These are phyloP conservation scores for Penicillium sp. DNA, from an alignment of 2,329 filamentous ascomycete species.

Conservation along the genomic window DNA sequence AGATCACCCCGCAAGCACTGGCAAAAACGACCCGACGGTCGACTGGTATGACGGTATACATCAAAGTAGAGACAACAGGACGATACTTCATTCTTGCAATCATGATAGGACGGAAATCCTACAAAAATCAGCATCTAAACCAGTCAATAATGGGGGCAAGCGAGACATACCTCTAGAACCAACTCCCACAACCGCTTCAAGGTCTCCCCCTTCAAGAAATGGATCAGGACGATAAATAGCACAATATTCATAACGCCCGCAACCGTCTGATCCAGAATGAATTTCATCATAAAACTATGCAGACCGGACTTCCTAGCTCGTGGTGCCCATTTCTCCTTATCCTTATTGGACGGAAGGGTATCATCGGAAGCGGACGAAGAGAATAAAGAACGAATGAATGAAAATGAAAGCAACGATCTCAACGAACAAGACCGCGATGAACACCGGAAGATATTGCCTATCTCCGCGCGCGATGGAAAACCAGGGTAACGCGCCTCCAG, in stretches of 20 bases:
- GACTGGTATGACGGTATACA: slow-evolving; percentile 71
- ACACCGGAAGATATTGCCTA: slow-evolving; percentile 13
- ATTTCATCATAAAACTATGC: slow-evolving; percentile 53
- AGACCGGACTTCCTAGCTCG: slow-evolving; percentile 40
- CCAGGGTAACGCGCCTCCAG: slow-evolving; percentile 75
- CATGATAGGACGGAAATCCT: slow-evolving; percentile 66
- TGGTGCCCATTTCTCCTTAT: slow-evolving; percentile 24
- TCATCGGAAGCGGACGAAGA: slow-evolving; percentile 7
- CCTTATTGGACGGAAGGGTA: slow-evolving; percentile 16
- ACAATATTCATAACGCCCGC: slow-evolving; percentile 58
- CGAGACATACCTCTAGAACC: slow-evolving; percentile 32
- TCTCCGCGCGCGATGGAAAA: slow-evolving; percentile 43
- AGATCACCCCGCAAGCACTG: slow-evolving; percentile 69
- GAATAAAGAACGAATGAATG: slow-evolving; percentile 11
- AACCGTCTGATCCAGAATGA: slow-evolving; percentile 58
- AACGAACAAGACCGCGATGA: slow-evolving; percentile 8
- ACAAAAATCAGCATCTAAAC: neutral
- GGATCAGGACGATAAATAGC: slow-evolving; percentile 58
- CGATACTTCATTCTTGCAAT: slow-evolving; percentile 71
- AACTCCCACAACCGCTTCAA: slow-evolving; percentile 29
- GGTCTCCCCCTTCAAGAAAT: slow-evolving; percentile 38
- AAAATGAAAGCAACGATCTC: slow-evolving; percentile 9
- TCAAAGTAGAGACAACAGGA: slow-evolving; percentile 68
- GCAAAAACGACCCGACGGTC: slow-evolving; percentile 69
- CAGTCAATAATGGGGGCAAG: neutral